Evolutionary conservation across 2,329 filamentous ascomycete genomes (phyloP).

Genomic region (Colletotrichum spinosum): DNA sequence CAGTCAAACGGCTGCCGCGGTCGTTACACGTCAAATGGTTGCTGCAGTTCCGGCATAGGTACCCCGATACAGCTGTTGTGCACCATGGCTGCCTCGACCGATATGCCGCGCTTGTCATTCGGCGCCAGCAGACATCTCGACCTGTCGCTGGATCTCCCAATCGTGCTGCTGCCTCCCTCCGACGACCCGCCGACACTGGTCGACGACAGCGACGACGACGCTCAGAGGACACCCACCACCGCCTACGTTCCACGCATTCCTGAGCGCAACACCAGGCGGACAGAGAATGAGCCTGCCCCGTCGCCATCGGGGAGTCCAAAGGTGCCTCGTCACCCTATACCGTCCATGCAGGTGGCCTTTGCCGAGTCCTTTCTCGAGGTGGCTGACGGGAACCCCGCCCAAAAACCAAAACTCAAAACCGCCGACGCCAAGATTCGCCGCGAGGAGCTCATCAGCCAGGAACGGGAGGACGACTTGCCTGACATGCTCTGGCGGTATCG

Average conservation of each 20-base stretch:
- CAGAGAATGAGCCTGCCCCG: conserved; percentile 28
- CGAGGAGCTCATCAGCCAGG: conserved; percentile 75
- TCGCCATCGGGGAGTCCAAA: conserved; percentile 23
- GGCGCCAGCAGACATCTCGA: conserved; percentile 35
- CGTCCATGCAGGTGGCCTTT: conserved; percentile 83
- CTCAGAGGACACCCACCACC: conserved; percentile 36
- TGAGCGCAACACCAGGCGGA: conserved; percentile 27
- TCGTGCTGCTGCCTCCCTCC: conserved; percentile 36
- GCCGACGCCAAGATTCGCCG: conserved; percentile 72
- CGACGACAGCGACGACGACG: conserved; percentile 33
- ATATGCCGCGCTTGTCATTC: conserved; percentile 38
- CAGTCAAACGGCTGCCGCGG: conserved; percentile 28
- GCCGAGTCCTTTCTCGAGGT: conserved; percentile 84
- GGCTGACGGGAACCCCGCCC: conserved; percentile 57
- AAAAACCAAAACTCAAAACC: conserved; percentile 65
- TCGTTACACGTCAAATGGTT: conserved; percentile 34
- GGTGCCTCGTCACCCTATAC: conserved; percentile 73
- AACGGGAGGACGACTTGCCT: conserved; percentile 76
- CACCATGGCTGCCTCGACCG: conserved; percentile 38
- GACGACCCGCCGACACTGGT: conserved; percentile 17
- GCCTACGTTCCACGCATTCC: conserved; percentile 32
- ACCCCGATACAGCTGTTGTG: conserved; percentile 19
- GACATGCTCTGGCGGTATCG: conserved; percentile 81
- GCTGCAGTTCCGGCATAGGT: conserved; percentile 23
- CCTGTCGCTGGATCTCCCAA: conserved; percentile 34